A percentile compares a stretch with the other conserved stretches of the same genome.
Conservation (phyloP, 208 protist species). For the Leishmania turanica region DNA sequence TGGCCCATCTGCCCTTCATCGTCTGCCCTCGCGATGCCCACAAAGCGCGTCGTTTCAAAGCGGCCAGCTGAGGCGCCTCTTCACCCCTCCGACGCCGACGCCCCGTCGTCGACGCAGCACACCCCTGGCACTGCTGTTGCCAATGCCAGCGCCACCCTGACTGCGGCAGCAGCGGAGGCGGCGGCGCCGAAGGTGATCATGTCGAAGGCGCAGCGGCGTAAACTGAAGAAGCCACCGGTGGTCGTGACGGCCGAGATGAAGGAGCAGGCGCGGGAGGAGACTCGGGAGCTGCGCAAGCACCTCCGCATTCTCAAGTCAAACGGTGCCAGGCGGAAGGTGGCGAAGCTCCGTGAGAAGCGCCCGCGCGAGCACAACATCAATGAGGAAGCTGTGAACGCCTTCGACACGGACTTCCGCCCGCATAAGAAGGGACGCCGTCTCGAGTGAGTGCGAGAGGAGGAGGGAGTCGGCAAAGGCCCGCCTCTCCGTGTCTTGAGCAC, state of each 20-base stretch:
- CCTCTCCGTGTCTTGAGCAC: background rate
- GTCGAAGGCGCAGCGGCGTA: conserved; percentile 76
- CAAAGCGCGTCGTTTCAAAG: conserved; percentile 21
- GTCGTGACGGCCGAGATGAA: conserved; percentile 86
- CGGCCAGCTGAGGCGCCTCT: conserved; percentile 14
- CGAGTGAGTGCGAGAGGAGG: conserved; percentile 36
- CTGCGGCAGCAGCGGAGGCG: conserved; percentile 12
- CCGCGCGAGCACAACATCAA: conserved; percentile 53
- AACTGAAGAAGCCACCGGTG: conserved; percentile 72
- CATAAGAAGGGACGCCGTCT: conserved; percentile 72
- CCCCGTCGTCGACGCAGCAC: background rate
- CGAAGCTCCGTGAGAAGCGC: conserved; percentile 74
- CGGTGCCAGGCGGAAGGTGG: conserved; percentile 77
- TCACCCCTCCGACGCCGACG: background rate
- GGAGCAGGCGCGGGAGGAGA: conserved; percentile 69
- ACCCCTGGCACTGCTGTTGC: conserved; percentile 1
- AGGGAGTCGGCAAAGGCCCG: background rate
- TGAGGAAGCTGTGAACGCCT: conserved; percentile 67
- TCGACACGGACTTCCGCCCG: conserved; percentile 62
- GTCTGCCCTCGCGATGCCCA: conserved; percentile 8
- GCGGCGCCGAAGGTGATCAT: conserved; percentile 64
- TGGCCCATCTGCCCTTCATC: background rate
- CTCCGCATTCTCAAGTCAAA: conserved; percentile 91
- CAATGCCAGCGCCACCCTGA: background rate
- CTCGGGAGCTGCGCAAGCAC: conserved; percentile 82